Conservation (phyloP, 2,329 filamentous ascomycete species). For the Fusarium illudens region DNA sequence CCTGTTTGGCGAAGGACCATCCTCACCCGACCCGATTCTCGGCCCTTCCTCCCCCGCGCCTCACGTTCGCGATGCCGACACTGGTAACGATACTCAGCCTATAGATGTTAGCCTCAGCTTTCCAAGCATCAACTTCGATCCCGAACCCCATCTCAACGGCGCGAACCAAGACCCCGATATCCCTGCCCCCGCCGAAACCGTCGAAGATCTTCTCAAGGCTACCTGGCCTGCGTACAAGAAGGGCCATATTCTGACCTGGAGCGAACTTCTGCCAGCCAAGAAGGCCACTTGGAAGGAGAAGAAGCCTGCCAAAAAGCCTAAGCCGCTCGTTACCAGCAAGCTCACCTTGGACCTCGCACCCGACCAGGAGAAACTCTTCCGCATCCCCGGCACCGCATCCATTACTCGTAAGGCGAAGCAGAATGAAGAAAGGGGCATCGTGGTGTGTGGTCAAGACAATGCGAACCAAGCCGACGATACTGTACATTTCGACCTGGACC, state of each 20-base stretch:
- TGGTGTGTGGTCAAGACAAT: conserved; percentile 55
- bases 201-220: conserved; percentile 78
- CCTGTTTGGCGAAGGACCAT: conserved; percentile 71
- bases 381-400: conserved; percentile 70
- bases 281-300: conserved; percentile 82
- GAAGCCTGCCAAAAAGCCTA: conserved; percentile 79
- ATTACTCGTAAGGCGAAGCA: conserved; percentile 64
- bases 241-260: conserved; percentile 78
- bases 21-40: conserved; percentile 57
- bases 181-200: conserved; percentile 75
- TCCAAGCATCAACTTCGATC: conserved; percentile 58
- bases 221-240: conserved; percentile 84
- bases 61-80: conserved; percentile 52
- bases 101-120: conserved; percentile 48
- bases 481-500: conserved; percentile 57
- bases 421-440: conserved; percentile 60
- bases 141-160: conserved; percentile 54
- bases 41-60: conserved; percentile 56
- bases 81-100: conserved; percentile 46
- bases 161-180: conserved; percentile 69
- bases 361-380: conserved; percentile 88
- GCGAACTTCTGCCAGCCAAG: conserved; percentile 83
- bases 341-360: conserved; percentile 84
- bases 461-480: conserved; percentile 47
- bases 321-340: conserved; percentile 85